These are phyloP conservation scores for Vitis riparia DNA, from an alignment of 164 flowering plant species.

Conservation along the genomic window DNA sequence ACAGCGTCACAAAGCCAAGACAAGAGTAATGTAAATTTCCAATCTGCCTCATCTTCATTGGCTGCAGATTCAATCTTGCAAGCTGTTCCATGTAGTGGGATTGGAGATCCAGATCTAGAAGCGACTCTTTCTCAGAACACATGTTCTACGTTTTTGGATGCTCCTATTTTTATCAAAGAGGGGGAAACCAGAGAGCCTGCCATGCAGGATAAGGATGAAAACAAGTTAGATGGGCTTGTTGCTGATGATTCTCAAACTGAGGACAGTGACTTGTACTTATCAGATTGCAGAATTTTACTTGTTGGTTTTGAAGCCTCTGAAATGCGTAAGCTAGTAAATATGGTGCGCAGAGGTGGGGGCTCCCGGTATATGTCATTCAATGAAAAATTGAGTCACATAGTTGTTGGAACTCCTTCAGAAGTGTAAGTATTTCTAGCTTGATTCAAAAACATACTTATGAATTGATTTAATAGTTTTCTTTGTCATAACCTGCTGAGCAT, in stretches of 20 bases:
- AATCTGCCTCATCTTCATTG: slow-evolving; percentile 30
- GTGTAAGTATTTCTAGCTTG: slow-evolving; percentile 42
- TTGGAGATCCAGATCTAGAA: slow-evolving; percentile 48
- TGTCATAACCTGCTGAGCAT: no score
- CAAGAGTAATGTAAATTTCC: slow-evolving; percentile 26
- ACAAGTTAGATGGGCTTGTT: slow-evolving; percentile 52
- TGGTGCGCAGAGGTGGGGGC: slow-evolving; percentile 91
- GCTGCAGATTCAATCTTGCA: slow-evolving; percentile 38
- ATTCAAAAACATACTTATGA: no score
- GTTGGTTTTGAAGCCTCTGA: slow-evolving; percentile 81
- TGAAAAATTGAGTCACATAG: slow-evolving; percentile 81
- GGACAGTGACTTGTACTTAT: slow-evolving; percentile 78
- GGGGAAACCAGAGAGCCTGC: slow-evolving; percentile 28
- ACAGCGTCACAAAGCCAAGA: slow-evolving; percentile 37
- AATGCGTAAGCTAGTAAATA: slow-evolving; percentile 69
- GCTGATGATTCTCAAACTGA: slow-evolving; percentile 88
- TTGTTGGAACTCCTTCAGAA: slow-evolving; percentile 83
- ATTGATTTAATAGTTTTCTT: no score
- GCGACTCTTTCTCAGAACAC: slow-evolving; percentile 53
- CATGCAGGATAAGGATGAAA: slow-evolving; percentile 34
- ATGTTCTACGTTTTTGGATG: slow-evolving; percentile 40
- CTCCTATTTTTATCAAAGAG: slow-evolving; percentile 31
- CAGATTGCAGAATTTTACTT: slow-evolving; percentile 79
- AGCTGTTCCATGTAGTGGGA: slow-evolving; percentile 30
- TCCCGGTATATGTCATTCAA: slow-evolving; percentile 73